Conservation (phyloP, 2,329 filamentous ascomycete genomes). For the Pochonia chlamydosporia region DNA sequence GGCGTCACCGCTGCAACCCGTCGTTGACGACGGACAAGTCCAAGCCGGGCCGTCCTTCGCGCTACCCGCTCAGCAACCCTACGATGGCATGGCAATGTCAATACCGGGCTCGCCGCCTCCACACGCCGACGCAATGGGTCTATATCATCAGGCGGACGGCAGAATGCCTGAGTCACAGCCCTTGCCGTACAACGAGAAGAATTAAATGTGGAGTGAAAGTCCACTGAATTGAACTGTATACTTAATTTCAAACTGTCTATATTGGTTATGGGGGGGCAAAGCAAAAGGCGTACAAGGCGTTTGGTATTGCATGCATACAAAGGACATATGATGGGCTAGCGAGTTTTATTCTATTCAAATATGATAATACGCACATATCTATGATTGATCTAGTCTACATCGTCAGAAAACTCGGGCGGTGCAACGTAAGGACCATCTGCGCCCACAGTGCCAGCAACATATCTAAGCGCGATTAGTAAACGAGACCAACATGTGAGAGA, state of each 20-base stretch:
- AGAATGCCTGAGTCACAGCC: slow-evolving; percentile 12
- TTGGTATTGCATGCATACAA: neutral
- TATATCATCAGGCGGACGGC: slow-evolving; percentile 27
- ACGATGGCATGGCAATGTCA: neutral
- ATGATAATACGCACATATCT: neutral
- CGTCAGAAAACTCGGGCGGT: slow-evolving; percentile 27
- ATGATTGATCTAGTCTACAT: slow-evolving; percentile 23
- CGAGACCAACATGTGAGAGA: neutral
- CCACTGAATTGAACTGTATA: neutral
- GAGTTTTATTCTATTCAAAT: neutral
- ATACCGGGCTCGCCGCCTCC: neutral
- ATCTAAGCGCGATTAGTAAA: slow-evolving; percentile 26
- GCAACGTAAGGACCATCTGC: slow-evolving; percentile 30
- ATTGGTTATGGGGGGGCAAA: neutral
- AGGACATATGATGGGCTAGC: neutral
- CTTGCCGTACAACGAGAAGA: slow-evolving; percentile 19
- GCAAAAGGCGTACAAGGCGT: neutral
- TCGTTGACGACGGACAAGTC: neutral
- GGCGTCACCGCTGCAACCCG: neutral
- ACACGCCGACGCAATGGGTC: slow-evolving; percentile 22
- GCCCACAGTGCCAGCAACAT: slow-evolving; percentile 33
- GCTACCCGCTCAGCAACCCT: neutral
- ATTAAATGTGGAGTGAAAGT: neutral
- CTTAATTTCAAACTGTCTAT: neutral
- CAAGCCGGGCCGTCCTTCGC: neutral